Base-by-base conservation (phyloP, 768 basidiomycete species). In the Mycena indigotica region DNA sequence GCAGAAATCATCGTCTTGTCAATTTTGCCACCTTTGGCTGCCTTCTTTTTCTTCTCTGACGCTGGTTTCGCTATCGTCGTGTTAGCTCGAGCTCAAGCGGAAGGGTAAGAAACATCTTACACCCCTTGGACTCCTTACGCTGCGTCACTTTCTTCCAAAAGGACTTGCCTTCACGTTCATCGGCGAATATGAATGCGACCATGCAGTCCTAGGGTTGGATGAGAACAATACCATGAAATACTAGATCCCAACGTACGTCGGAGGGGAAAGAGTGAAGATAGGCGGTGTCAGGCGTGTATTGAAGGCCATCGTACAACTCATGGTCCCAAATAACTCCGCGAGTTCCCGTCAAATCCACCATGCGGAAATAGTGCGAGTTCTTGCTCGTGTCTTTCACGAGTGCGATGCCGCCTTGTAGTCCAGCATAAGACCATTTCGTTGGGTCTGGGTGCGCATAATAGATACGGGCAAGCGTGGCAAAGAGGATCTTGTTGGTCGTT, bases 261-360 rank as follows among this genome's bases (percentile, higher is more conserved):
- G 92, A 89, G 3, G 87, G 79, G 72, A 97, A 98, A 1, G 93
- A 87, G 74, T 96, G 92, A 67, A 98, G 97, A 82, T 88, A 95
- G 2, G 88, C 81, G 58, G 94, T 79, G 69, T 98, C 96, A 66
- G 89, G 81, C 67, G 83, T 76, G 69, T 93, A 93, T 55, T 90
- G 84, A 61, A 96, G 83, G 28, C 85, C 86, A 24, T 88, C 79
- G 65, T 94, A 96, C 4, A 98, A 73, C 70, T 96, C 94, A 63
- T 97, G 92, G 56, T 93, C 86, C 96, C 96, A 99, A 40, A 94
- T 84, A 21, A 95, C 83, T 4, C 93, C 94, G 53, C 93, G 75
- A 3, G 91, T 92, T 19, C 93, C 91, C 62, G 80, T 73, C 17
- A 97, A 67, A 72, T 98, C 96, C 2, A 98, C 89, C 51, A 98